Conservation (phyloP, 805 yeast species). For the Metschnikowia hibisci region DNA sequence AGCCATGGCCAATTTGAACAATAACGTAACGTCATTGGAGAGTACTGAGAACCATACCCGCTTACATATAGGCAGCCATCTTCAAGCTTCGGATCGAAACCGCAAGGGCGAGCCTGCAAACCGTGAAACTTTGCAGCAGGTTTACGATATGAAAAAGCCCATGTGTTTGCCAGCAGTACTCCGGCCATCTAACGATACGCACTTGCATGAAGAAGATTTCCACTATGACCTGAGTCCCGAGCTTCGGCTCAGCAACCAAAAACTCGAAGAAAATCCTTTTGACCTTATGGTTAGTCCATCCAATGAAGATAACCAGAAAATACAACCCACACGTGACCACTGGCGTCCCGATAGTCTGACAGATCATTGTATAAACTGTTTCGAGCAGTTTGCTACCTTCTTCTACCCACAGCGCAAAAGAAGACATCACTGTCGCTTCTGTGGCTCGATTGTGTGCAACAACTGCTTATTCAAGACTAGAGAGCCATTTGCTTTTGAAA, state of each 20-base stretch:
- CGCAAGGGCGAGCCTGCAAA: slow-evolving; percentile 11
- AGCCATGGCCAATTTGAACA: slow-evolving; percentile 16
- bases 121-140: slow-evolving; percentile 26
- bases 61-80: background rate
- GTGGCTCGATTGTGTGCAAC: slow-evolving; percentile 16
- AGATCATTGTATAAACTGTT: slow-evolving; percentile 42
- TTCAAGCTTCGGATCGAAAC: slow-evolving; percentile 2
- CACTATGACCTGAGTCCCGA: slow-evolving; percentile 12
- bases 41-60: slow-evolving; percentile 2
- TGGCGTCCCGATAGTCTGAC: slow-evolving; percentile 47
- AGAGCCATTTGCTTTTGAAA: slow-evolving; percentile 12
- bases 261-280: slow-evolving; percentile 14
- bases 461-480: slow-evolving; percentile 24
- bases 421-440: slow-evolving; percentile 19
- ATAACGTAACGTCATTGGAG: slow-evolving; percentile 12
- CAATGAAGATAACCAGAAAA: slow-evolving; percentile 3
- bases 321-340: slow-evolving; percentile 49
- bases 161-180: slow-evolving; percentile 51
- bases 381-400: slow-evolving; percentile 29
- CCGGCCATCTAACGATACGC: slow-evolving; percentile 31
- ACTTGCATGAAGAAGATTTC: slow-evolving; percentile 11
- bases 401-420: slow-evolving; percentile 24
- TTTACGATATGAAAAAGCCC: slow-evolving; percentile 46
- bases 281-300: slow-evolving; percentile 7
- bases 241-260: slow-evolving; percentile 7